These are phyloP conservation scores for Rehmannia glutinosa DNA, from an alignment of 257 asterid genomes.

Conservation along the genomic window DNA sequence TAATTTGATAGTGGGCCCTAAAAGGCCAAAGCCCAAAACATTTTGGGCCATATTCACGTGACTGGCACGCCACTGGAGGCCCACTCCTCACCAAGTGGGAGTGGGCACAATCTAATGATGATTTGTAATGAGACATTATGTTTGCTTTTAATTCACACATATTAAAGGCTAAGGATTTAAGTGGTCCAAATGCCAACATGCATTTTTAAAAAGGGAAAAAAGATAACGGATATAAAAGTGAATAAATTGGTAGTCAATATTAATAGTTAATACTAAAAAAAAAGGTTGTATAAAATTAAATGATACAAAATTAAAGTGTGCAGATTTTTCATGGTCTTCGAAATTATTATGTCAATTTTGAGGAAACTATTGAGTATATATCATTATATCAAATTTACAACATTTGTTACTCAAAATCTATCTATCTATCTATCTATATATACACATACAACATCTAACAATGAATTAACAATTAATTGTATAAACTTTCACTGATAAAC, in stretches of 20 bases:
- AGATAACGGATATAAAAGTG: neutral
- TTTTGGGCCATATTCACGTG: slow-evolving; percentile 25
- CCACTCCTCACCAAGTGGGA: neutral
- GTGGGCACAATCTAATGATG: slow-evolving; percentile 18
- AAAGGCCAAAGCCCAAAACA: slow-evolving; percentile 4
- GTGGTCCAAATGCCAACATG: slow-evolving; percentile 20
- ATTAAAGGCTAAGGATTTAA: slow-evolving; percentile 6
- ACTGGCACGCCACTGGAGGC: slow-evolving; percentile 11
- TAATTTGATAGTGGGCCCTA: slow-evolving; percentile 22
- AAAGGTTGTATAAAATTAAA: too few species aligned
- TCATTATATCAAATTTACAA: too few species aligned
- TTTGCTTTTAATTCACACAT: slow-evolving; percentile 13
- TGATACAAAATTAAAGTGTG: too few species aligned
- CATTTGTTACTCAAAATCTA: too few species aligned
- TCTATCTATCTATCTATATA: too few species aligned
- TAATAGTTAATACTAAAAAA: too few species aligned
- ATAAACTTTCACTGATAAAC: too few species aligned
- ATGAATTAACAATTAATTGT: too few species aligned
- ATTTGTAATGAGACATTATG: neutral
- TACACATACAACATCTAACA: too few species aligned
- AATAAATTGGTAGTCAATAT: neutral
- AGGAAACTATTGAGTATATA: too few species aligned
- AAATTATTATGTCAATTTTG: too few species aligned
- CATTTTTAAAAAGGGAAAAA: neutral
- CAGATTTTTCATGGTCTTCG: too few species aligned